Conservation (phyloP, 2,329 filamentous ascomycete genomes). For the Phialophora verrucosa region DNA sequence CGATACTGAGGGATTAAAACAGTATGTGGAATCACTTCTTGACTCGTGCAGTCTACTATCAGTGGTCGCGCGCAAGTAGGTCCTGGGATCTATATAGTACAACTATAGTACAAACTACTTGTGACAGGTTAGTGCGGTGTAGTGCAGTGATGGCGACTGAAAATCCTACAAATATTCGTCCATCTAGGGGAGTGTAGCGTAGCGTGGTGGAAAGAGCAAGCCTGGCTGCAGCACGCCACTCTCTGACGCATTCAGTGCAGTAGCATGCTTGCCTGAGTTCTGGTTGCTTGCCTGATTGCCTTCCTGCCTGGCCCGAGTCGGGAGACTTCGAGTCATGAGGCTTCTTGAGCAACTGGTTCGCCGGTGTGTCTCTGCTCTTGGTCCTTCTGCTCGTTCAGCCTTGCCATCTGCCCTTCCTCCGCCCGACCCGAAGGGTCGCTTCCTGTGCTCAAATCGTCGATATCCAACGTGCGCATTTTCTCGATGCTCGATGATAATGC, state of each 20-base stretch:
- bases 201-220: background rate
- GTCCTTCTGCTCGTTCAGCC: background rate
- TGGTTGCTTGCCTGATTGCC: background rate
- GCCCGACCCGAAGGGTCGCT: background rate
- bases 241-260: no score
- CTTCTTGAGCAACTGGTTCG: conserved; percentile 6
- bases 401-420: background rate
- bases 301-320: background rate
- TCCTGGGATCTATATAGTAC: no score
- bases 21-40: no score
- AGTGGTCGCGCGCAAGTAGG: no score
- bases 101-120: no score
- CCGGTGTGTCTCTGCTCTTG: background rate
- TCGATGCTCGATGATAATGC: conserved; percentile 36
- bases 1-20: no score
- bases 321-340: background rate
- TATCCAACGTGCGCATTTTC: conserved; percentile 30
- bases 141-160: no score
- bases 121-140: no score
- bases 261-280: background rate
- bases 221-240: no score
- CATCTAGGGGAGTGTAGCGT: background rate
- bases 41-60: no score
- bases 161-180: no score
- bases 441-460: conserved; percentile 10